Conservation (phyloP, 148 eudicot species). For the Simmondsia chinensis region DNA sequence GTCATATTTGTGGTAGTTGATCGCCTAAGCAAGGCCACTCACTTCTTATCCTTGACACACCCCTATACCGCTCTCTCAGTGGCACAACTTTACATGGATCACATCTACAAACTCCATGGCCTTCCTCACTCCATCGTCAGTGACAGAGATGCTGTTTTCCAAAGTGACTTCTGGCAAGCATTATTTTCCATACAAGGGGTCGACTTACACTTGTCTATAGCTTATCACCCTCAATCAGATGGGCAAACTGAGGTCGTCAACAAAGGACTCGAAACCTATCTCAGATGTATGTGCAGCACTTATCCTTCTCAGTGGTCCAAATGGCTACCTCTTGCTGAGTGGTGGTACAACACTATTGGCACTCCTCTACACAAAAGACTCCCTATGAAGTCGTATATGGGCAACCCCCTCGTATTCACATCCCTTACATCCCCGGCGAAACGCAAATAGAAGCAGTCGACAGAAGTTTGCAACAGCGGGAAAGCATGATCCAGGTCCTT, state of each 20-base stretch:
- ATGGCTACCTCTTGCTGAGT: background rate
- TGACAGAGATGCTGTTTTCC: background rate
- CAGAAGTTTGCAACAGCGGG: too few relatives aligned
- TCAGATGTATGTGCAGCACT: background rate
- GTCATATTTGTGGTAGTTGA: background rate
- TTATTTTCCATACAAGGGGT: background rate
- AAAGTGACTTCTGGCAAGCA: background rate
- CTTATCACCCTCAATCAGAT: slow-evolving; percentile 1
- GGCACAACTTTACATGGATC: background rate
- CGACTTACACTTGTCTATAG: background rate
- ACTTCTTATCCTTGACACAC: background rate
- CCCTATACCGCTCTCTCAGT: background rate
- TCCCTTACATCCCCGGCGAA: too few relatives aligned
- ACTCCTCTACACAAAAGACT: background rate
- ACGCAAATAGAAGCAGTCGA: too few relatives aligned
- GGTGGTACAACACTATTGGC: slow-evolving; percentile 3
- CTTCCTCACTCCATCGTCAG: background rate
- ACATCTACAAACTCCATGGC: background rate
- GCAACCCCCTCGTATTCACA: background rate
- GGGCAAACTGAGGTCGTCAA: background rate
- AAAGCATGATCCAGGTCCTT: too few relatives aligned
- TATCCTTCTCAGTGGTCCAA: background rate
- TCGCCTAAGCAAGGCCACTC: background rate
- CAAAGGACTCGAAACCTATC: background rate
- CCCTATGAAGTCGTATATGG: background rate